phyloP scores from a whole-genome alignment of 768 basidiomycete genomes.

The Pisolithus marmoratus region DNA sequence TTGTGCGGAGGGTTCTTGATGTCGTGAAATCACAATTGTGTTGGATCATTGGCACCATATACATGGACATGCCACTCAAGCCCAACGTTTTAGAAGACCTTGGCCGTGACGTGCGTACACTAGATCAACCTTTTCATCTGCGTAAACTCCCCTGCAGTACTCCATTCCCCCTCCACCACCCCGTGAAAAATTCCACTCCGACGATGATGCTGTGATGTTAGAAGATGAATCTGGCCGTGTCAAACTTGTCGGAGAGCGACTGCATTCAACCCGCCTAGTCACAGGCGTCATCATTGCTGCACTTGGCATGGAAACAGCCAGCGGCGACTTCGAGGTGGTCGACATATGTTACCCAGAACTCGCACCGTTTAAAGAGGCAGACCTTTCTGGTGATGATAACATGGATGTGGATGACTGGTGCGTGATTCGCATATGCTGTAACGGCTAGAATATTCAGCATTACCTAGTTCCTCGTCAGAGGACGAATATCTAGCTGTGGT shows the following conservation, averaged over 20 bases:
- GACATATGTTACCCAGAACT: constrained; percentile 84
- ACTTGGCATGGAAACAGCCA: constrained; percentile 83
- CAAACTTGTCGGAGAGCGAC: constrained; percentile 69
- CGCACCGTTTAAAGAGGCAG: constrained; percentile 45
- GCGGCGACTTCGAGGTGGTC: constrained; percentile 90
- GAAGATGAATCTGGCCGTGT: constrained; percentile 97
- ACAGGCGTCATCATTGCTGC: constrained; percentile 91
- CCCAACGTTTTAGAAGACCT: constrained; percentile 97
- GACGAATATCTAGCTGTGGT: constrained; percentile 82
- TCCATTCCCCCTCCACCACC: constrained; percentile 84
- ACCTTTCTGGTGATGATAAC: constrained; percentile 21
- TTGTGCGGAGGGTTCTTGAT: constrained; percentile 81
- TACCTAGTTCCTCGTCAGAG: constrained; percentile 15
- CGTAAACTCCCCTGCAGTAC: constrained; percentile 46
- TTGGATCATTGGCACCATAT: constrained; percentile 91
- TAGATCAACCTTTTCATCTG: constrained; percentile 2
- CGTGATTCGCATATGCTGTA: constrained; percentile 2
- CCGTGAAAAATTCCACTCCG: constrained; percentile 65
- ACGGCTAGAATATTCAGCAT: constrained; percentile 7
- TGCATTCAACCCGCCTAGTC: constrained; percentile 61
- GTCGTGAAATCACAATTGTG: constrained; percentile 80
- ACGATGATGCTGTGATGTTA: constrained; percentile 76
- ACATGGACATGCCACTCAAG: constrained; percentile 98
- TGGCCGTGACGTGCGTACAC: constrained; percentile 73
- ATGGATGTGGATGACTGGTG: constrained; percentile 73